Percentiles rank a stretch among this genome's conserved stretches.
Evolutionary conservation across 768 basidiomycete genomes (phyloP).

Genomic region (Mycena rebaudengoi): DNA sequence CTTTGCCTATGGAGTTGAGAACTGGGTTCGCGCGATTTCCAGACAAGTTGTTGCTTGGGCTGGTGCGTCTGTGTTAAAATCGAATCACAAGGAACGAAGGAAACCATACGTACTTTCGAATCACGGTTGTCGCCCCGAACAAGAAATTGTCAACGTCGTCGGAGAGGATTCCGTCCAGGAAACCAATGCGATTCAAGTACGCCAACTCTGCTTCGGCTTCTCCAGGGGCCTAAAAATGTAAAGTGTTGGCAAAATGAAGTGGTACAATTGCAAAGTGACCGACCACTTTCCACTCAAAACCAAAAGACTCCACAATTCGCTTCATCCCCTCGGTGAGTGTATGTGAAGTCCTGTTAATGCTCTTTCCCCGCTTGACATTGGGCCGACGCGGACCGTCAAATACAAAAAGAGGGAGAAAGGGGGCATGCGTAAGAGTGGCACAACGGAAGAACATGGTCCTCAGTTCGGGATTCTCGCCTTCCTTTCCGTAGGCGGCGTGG

Average conservation of each 20-base stretch:
- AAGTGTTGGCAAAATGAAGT: slow-evolving; percentile 35
- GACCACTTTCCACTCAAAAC: slow-evolving; percentile 80
- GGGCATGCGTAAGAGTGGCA: slow-evolving; percentile 76
- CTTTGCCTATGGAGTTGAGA: slow-evolving; percentile 70
- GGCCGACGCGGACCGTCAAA: slow-evolving; percentile 92
- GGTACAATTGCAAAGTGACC: slow-evolving; percentile 35
- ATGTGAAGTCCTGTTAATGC: slow-evolving; percentile 65
- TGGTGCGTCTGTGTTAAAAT: slow-evolving; percentile 36
- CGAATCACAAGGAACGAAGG: background rate
- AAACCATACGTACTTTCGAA: slow-evolving; percentile 74
- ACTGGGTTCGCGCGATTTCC: slow-evolving; percentile 73
- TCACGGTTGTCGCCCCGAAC: slow-evolving; percentile 84
- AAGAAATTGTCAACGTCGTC: slow-evolving; percentile 95
- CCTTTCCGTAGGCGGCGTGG: slow-evolving; percentile 75
- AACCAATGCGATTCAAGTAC: slow-evolving; percentile 79
- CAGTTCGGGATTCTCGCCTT: slow-evolving; percentile 89
- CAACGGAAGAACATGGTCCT: slow-evolving; percentile 89
- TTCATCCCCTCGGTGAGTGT: slow-evolving; percentile 82
- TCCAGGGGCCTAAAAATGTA: slow-evolving; percentile 74
- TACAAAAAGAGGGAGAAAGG: slow-evolving; percentile 89
- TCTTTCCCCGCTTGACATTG: slow-evolving; percentile 80
- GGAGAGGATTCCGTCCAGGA: slow-evolving; percentile 89
- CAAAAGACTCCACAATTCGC: slow-evolving; percentile 79
- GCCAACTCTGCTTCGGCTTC: slow-evolving; percentile 97
- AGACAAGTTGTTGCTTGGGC: slow-evolving; percentile 75